Evolutionary conservation across 306 rosid genomes (phyloP), one percentile per base, ranked within the genome.

Genomic region (Gastrolobium bilobum): DNA sequence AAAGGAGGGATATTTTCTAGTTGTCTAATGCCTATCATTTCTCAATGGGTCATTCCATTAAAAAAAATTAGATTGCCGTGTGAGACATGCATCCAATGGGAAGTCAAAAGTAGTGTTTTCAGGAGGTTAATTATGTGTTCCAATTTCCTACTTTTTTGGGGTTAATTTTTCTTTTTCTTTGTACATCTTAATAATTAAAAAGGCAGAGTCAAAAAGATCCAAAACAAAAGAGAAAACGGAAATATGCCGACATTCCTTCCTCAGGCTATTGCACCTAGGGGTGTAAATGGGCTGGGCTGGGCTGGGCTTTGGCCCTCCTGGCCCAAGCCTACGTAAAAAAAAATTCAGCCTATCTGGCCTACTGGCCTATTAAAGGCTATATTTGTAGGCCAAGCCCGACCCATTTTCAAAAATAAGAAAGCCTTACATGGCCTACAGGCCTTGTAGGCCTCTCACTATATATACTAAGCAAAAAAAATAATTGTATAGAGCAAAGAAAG

Each of bases 171-270:
- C 34, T 33, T 39, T 38, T 54, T 4, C 52, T 3, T 13, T 81
- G 75, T 75, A 66, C 81, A 38, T 64, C 50, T 37, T 38, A 35
- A 51, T 57, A 82, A 5, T 4, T 4, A 33, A 26, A 42, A 74
- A 65, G 66, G 35, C 68, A 52, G 37, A 76, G 76, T 38, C 51
- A 48, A 72, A 68, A 48, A 38, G 54, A 60, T 50, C 53, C 10
- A 43, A 87, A 48, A 5, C 31, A 33, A 54, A 59, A 68, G 53
- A n/a, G 59, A 69, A 37, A 8, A 33, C 15, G 29, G 54, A 40
- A 34, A 66, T 86, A 64, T 78, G 71, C 82, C 89, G 80, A 68
- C 91, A 83, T 85, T 82, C 84, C 87, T 81, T 73, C 42, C 2
- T 80, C 54, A 15, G 46, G 44, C 56, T 10, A 68, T 43, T 61